These are phyloP conservation scores for Pythium utonaiense DNA, from an alignment of 352 stramenopile species.

Conservation along the genomic window DNA sequence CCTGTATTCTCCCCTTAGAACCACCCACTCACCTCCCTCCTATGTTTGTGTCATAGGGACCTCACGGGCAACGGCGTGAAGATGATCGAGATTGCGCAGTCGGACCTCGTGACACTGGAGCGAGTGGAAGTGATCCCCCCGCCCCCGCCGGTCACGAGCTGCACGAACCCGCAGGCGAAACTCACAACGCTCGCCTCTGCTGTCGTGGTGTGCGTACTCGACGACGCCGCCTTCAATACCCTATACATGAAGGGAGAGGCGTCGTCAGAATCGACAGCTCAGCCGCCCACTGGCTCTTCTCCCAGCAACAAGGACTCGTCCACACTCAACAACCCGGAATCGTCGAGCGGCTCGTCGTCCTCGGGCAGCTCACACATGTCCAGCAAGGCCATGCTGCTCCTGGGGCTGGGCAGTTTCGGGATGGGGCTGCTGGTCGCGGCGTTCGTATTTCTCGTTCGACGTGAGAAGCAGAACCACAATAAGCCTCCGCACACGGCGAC, in stretches of 20 bases:
- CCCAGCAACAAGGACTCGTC: conserved; percentile 4
- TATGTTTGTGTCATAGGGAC: conserved; percentile 2
- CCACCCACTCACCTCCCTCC: not conserved
- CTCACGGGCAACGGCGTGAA: conserved; percentile 6
- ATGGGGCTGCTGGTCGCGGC: conserved; percentile 25
- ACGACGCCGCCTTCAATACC: conserved; percentile 5
- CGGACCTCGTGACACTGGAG: conserved; percentile 17
- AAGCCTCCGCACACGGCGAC: conserved; percentile 3
- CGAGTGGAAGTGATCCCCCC: not conserved
- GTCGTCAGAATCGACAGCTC: not conserved
- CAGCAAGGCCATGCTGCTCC: conserved; percentile 19
- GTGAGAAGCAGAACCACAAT: conserved; percentile 1
- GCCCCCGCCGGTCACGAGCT: not conserved
- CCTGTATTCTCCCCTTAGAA: too few relatives aligned
- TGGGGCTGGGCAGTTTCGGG: conserved; percentile 19
- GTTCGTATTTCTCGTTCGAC: conserved; percentile 21
- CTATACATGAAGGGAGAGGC: not conserved
- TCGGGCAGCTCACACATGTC: conserved; percentile 8
- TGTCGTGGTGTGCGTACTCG: conserved; percentile 20
- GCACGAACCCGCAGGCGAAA: conserved; percentile 9
- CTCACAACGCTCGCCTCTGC: conserved; percentile 3
- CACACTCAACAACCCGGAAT: conserved; percentile 1
- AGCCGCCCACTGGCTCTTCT: not conserved
- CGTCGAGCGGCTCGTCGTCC: not conserved
- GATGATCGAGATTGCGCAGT: conserved; percentile 12